Conservation (phyloP, 2,329 filamentous ascomycete genomes). For the Dothiorella sarmentorum region DNA sequence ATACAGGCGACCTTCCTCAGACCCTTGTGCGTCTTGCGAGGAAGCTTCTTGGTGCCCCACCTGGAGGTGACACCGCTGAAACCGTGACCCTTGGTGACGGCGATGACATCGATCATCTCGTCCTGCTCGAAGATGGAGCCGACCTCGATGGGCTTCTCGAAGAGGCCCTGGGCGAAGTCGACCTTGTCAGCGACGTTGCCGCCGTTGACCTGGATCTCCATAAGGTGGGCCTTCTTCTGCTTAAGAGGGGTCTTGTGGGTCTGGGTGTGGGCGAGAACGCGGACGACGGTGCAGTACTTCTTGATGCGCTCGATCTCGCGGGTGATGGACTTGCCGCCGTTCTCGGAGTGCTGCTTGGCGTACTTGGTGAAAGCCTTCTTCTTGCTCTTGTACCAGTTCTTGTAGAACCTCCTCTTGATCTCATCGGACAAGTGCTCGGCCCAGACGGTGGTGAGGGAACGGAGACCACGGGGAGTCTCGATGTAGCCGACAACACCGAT, state of each 20-base stretch:
- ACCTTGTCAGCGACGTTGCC: slow-evolving; percentile 96
- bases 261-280: slow-evolving; percentile 98
- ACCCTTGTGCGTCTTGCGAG: slow-evolving; percentile 99
- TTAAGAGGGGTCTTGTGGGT: slow-evolving; percentile 98
- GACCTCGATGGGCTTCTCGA: slow-evolving; percentile 98
- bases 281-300: slow-evolving; percentile 99
- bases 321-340: slow-evolving; percentile 82
- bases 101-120: slow-evolving; percentile 99
- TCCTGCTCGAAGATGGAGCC: slow-evolving; percentile 97
- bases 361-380: slow-evolving; percentile 99
- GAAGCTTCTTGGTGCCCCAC: slow-evolving; percentile 99
- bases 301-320: slow-evolving; percentile 99
- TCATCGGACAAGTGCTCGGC: slow-evolving; percentile 99
- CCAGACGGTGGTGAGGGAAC: slow-evolving; percentile 99
- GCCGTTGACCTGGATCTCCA: slow-evolving; percentile 99
- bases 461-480: slow-evolving; percentile 98
- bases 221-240: slow-evolving; percentile 99
- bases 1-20: slow-evolving; percentile 99
- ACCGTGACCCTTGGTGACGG: slow-evolving; percentile 99
- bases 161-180: slow-evolving; percentile 87
- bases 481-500: slow-evolving; percentile 99
- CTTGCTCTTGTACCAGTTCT: slow-evolving; percentile 99
- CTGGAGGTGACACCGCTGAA: slow-evolving; percentile 95
- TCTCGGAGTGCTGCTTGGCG: slow-evolving; percentile 99
- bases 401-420: slow-evolving; percentile 99